Evolutionary conservation across 176 grass and related monocot genomes (phyloP).

Genomic region (Coix lacrymajobi): DNA sequence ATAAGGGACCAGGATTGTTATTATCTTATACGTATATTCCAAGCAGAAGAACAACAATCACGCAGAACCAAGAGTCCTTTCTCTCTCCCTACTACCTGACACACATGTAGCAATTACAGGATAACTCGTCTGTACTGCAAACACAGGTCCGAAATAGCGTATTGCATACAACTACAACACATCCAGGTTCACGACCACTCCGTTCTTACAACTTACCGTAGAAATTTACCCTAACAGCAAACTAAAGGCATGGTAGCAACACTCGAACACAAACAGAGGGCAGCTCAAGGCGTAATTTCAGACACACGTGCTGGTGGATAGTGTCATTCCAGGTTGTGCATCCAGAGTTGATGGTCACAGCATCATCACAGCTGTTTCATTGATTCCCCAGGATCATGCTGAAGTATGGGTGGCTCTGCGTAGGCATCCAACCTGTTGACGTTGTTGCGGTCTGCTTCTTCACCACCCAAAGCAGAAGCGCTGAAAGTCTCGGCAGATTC

Average conservation of each 20-base stretch:
- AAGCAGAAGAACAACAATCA: not conserved
- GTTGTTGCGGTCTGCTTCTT: not conserved
- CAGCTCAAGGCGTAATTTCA: not conserved
- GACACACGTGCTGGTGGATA: not conserved
- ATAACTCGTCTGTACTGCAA: not conserved
- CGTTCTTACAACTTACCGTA: not conserved
- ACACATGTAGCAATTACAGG: not conserved
- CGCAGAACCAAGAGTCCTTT: not conserved
- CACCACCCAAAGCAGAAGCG: not conserved
- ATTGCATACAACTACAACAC: not conserved
- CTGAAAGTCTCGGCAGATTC: not conserved
- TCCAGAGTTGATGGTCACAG: not conserved
- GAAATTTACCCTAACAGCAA: not conserved
- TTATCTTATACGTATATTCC: not conserved
- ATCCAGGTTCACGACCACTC: not conserved
- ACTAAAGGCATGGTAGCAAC: not conserved
- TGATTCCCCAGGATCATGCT: constrained; percentile 32
- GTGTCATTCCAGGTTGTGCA: not conserved
- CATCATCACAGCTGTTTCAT: not conserved
- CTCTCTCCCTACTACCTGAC: not conserved
- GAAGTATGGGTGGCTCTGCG: constrained; percentile 10
- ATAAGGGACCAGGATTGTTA: not conserved
- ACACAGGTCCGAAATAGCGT: not conserved
- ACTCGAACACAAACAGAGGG: not conserved
- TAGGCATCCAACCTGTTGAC: not conserved